Conservation (phyloP, 441 rosid genomes). For the Erodium chrysanthum region DNA sequence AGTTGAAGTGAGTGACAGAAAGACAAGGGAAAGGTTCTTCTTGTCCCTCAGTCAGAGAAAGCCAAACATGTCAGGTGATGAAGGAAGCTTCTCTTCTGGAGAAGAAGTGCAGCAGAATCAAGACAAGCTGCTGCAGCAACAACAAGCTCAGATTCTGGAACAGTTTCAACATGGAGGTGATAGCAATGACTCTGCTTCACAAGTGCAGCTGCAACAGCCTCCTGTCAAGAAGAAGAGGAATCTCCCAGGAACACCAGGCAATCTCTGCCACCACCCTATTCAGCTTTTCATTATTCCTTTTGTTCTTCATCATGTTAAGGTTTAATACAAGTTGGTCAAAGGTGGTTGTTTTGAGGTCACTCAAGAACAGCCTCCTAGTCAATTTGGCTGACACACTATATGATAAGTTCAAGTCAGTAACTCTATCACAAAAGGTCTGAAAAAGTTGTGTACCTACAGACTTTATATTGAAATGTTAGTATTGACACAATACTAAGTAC, state of each 20-base stretch:
- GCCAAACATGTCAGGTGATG: constrained; percentile 58
- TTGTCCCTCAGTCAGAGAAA: constrained; percentile 21
- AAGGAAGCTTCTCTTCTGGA: constrained; percentile 62
- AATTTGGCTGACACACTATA: no score
- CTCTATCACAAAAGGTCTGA: no score
- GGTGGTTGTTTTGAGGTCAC: background rate
- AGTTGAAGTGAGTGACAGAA: constrained; percentile 6
- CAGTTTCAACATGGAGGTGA: constrained; percentile 19
- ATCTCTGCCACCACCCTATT: background rate
- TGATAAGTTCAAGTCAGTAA: no score
- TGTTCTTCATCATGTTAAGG: background rate
- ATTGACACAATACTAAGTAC: no score
- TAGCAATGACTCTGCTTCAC: constrained; percentile 30
- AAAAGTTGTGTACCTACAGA: no score
- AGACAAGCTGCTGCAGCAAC: constrained; percentile 22
- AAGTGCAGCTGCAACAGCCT: constrained; percentile 22
- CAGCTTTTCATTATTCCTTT: background rate
- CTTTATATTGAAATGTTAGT: no score
- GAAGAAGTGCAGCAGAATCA: constrained; percentile 43
- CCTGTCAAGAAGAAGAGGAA: constrained; percentile 52
- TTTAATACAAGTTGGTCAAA: background rate
- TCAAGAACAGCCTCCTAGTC: no score
- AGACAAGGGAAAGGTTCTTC: background rate
- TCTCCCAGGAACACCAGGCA: constrained; percentile 72
- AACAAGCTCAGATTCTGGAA: constrained; percentile 20